Base-by-base conservation (phyloP, 805 yeast genomes). In the Wickerhamomyces pijperi region DNA sequence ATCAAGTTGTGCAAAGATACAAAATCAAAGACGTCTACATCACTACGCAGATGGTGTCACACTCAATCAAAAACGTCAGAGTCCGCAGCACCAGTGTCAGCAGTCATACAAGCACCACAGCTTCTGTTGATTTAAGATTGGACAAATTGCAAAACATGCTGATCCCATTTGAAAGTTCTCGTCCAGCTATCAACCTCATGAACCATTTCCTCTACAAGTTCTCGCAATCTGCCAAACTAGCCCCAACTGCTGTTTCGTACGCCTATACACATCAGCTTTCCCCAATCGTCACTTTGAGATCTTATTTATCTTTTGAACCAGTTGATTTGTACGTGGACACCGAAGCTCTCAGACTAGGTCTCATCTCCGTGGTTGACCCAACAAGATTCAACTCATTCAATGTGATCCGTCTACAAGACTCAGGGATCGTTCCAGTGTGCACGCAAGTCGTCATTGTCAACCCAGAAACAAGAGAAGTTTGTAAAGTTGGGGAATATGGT, bases 361-460 rank as follows among this genome's bases (percentile, higher is more conserved):
- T 80, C 39, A 71, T 92, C 2, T 76, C 82, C 17, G 70, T 83
- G 19, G 88, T 86, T 5, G 81, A 83, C 48, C 90, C n/a, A 14
- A 14, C 16, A 14, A 28, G n/a, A n/a, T n/a, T n/a, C n/a, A n/a
- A n/a, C n/a, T n/a, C n/a, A n/a, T n/a, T 76, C 45, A 69, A 72
- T 46, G 85, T 87, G 0, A 62, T 92, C 38, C 80, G 78, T 41
- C 61, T 92, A 8, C 95, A 87, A 53, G 98, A 92, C 53, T 84
- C 95, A 0, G 99, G 99, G 12, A 82, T 90, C 69, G 97, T 88
- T 0, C 94, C 97, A 1, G 88, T 87, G 8, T 84, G 94, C 54
- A 85, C 97, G 0, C 95, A 88, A 53, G 75, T 92, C 28, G 92
- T 94, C 1, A 82, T 92, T 43, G 97, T 92, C 3, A 92, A 92